phyloP scores from a whole-genome alignment of 441 rosid species.

The Erysimum pusillum region DNA sequence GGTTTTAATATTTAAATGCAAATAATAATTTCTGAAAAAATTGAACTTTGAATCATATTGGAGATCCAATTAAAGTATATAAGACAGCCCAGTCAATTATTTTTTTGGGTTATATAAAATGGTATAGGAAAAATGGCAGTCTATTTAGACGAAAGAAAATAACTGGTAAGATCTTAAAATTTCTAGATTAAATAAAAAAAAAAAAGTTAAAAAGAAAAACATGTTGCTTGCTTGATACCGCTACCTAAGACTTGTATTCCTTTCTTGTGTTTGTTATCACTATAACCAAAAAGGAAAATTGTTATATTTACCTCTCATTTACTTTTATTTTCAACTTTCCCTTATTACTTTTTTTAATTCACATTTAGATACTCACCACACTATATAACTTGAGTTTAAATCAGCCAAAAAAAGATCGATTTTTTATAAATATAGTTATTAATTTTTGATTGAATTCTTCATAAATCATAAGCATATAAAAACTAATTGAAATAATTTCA shows the following conservation, averaged over 20 bases:
- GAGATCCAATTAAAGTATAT: neutral
- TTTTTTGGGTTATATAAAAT: neutral
- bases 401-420: neutral
- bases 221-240: slow-evolving; percentile 38
- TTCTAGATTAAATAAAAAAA: neutral
- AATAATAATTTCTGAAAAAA: neutral
- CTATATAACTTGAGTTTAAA: neutral
- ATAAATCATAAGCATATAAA: neutral
- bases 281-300: slow-evolving; percentile 8
- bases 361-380: neutral
- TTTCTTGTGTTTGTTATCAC: slow-evolving; percentile 38
- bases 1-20: neutral
- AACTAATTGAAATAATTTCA: neutral
- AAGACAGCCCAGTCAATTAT: neutral
- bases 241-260: slow-evolving; percentile 32
- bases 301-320: neutral
- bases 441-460: neutral
- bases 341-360: neutral
- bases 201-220: neutral
- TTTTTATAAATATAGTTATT: neutral
- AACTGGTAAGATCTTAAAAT: neutral
- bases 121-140: neutral
- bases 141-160: neutral
- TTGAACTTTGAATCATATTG: neutral
- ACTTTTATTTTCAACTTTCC: neutral